A percentile compares a stretch with the other conserved stretches of the same genome.
Evolutionary conservation across 2,329 filamentous ascomycete species (phyloP).

Genomic region (Alternaria viburni): DNA sequence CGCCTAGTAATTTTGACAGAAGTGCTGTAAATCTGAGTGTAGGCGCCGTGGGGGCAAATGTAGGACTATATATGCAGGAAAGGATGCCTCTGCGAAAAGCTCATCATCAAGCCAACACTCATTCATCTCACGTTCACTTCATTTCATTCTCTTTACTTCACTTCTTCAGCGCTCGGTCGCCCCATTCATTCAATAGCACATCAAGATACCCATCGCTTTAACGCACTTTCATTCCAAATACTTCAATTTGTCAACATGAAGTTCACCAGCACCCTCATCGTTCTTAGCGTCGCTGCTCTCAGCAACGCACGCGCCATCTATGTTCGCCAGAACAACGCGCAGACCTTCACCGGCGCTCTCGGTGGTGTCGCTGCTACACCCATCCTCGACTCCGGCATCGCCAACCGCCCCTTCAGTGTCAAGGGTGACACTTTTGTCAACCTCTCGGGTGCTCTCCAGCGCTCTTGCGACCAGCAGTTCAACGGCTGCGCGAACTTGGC

Average conservation of each 20-base stretch:
- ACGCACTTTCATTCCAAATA: background rate
- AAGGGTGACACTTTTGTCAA: constrained; percentile 58
- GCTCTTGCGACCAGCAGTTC: constrained; percentile 69
- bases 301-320: constrained; percentile 27
- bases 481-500: constrained; percentile 65
- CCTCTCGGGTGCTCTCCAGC: constrained; percentile 61
- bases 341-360: constrained; percentile 55
- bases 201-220: constrained; percentile 7
- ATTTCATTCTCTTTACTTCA: constrained; percentile 12
- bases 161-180: constrained; percentile 34
- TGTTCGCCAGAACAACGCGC: constrained; percentile 34
- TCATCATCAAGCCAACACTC: background rate
- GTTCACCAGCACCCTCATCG: constrained; percentile 23
- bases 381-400: constrained; percentile 55
- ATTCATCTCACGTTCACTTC: constrained; percentile 10
- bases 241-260: constrained; percentile 29
- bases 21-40: background rate
- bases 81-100: background rate
- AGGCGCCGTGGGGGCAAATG: background rate
- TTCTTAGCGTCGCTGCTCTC: constrained; percentile 24
- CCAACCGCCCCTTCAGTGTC: constrained; percentile 51
- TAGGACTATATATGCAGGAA: background rate
- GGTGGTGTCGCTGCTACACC: constrained; percentile 63
- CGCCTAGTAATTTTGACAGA: constrained; percentile 15
- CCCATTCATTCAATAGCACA: constrained; percentile 12